Evolutionary conservation across 192 early-diverging fungal species (phyloP), one percentile per base, ranked within the genome.

Genomic region (Linnemannia elongata): DNA sequence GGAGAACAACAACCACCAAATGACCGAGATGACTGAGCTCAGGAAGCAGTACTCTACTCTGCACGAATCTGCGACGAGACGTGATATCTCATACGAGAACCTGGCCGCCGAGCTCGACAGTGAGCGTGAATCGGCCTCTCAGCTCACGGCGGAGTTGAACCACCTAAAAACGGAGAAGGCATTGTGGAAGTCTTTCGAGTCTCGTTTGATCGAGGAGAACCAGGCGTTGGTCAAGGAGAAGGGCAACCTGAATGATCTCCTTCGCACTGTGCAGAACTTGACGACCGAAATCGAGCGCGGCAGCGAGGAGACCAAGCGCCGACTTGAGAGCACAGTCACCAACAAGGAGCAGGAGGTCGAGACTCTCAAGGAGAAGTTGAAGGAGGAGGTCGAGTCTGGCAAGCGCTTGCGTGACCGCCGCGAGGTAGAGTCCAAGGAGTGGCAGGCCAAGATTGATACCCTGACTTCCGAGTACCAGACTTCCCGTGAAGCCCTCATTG

Each of bases 1-100:
- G 10, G 78, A 90, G 39, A 93, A 90, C 60, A 80, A 87, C 54
- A 90, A 90, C 22, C 88, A 90, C n/a, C 92, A 92, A 71, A 87
- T 80, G 47, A 91, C 89, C 9, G 95, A 97, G 73, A 91, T 94
- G 47, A 77, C 90, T 3, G 92, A 95, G 72, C 85, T 95, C 57
- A 93, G 93, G 66, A 79, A 93, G 42, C 90, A 92, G n/a, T 89
- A 93, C n/a, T 66, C 82, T 33, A 85, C 82, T 24, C 77, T 95
- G 33, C 88, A 92, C 79, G 75, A 88, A 30, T 76, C 87, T 13
- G 82, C 90, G 41, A 90, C 93, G 47, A 69, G 87, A 13, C 93
- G 94, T 55, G 96, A 97, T 81, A 82, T 78, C 36, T 91, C 93
- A 69, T 87, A 91, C 63, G 94, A 95, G 74, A 88, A 92, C 33